Evolutionary conservation across 2,329 filamentous ascomycete genomes (phyloP), one percentile per base, ranked within the genome.

Genomic region (Microcyclosporella mali): DNA sequence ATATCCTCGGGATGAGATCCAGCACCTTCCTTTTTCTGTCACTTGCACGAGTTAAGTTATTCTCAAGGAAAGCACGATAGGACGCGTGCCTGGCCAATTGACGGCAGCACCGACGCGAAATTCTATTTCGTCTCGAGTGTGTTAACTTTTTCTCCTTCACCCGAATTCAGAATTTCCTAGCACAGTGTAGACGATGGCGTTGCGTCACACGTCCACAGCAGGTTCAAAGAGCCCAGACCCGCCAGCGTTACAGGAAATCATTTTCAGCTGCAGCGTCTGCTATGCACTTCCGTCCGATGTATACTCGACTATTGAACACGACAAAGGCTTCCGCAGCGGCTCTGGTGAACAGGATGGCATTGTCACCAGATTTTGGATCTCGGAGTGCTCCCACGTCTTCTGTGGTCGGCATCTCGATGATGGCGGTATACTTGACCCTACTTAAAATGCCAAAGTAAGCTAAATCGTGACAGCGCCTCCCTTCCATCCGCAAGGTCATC

Each of bases 191-290:
- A 35, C 37, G 3, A 56, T 51, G 49, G 46, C 48, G 30, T 38
- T 49, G 27, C 29, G 45, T 16, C 34, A 36, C 19, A 33, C 19
- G 18, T 35, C 39, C 7, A 40, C 33, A 4, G 33, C 27, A 29
- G 37, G 19, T 10, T 27, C 28, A 33, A 36, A 27, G 21, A 32
- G 46, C 14, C 25, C 33, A 8, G 41, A 44, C n/a, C 33, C 41
- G 27, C 56, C 34, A 33, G 49, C 2, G 42, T 58, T 11, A 47
- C 21, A 53, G 37, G 56, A 74, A 46, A 60, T 73, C 46, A 67
- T 75, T 38, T 71, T 74, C 54, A 67, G 66, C 48, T 76, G 73
- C 54, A 61, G 61, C 19, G 50, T 73, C 29, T 76, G 73, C 52
- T 67, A 70, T 36, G 61, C 61, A 8, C 66, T 65, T 6, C 62